These are phyloP conservation scores for Agrocybe praecox DNA, from an alignment of 768 basidiomycete species.

Conservation along the genomic window DNA sequence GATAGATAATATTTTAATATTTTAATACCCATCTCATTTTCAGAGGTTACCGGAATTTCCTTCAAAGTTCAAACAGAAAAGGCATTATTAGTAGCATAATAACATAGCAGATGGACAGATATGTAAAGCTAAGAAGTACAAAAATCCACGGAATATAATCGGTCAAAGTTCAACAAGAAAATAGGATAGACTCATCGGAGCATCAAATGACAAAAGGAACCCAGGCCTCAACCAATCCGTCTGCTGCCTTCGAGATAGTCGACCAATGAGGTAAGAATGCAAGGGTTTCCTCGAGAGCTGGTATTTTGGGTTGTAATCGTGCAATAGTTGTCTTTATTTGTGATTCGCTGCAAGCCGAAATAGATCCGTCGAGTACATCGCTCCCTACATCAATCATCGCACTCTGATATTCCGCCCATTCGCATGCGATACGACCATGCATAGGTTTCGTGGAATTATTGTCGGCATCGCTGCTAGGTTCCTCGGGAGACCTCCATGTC, in stretches of 20 bases:
- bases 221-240: conserved; percentile 57
- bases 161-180: no score
- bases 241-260: conserved; percentile 53
- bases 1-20: no score
- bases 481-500: conserved; percentile 36
- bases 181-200: no score
- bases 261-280: conserved; percentile 71
- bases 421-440: conserved; percentile 58
- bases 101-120: no score
- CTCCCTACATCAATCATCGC: conserved; percentile 48
- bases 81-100: no score
- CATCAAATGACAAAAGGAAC: conserved; percentile 2
- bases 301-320: conserved; percentile 44
- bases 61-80: no score
- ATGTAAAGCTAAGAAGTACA: no score
- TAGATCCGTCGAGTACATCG: conserved; percentile 5
- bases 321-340: background rate
- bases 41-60: no score
- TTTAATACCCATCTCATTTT: no score
- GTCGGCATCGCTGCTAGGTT: background rate
- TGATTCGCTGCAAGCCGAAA: conserved; percentile 17
- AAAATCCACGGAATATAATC: no score
- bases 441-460: conserved; percentile 5
- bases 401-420: conserved; percentile 69
- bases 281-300: conserved; percentile 70